phyloP scores from a whole-genome alignment of 202 grass and related monocot species.

The Sporobolus alterniflorus region DNA sequence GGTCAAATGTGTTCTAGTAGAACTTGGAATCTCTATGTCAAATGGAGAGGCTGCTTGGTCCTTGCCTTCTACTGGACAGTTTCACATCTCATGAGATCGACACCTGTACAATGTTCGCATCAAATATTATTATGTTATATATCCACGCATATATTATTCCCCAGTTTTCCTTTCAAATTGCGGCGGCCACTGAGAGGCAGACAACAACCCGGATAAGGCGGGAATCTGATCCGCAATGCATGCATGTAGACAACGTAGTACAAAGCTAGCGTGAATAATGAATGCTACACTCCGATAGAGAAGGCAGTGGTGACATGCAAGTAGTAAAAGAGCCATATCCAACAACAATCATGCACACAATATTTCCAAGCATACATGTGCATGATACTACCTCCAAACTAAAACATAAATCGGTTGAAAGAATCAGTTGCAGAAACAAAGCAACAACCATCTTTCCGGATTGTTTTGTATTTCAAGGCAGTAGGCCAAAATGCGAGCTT shows the following conservation, averaged over 20 bases:
- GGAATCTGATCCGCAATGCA: constrained; percentile 19
- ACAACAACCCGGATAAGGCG: background rate
- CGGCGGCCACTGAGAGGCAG: background rate
- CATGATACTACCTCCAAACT: too few relatives aligned
- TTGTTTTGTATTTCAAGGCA: too few relatives aligned
- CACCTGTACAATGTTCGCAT: background rate
- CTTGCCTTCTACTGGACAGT: background rate
- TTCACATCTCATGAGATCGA: background rate
- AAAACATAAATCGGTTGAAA: too few relatives aligned
- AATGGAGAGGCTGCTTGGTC: background rate
- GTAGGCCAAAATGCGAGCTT: too few relatives aligned
- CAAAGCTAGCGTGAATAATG: background rate
- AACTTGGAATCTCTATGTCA: background rate
- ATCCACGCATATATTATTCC: background rate
- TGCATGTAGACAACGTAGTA: constrained; percentile 9
- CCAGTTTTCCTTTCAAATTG: background rate
- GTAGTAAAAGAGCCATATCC: background rate
- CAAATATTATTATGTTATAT: background rate
- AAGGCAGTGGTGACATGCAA: background rate
- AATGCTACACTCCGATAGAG: background rate
- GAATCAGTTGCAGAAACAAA: too few relatives aligned
- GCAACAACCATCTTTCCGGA: too few relatives aligned
- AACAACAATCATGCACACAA: background rate
- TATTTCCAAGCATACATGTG: too few relatives aligned
- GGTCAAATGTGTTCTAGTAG: background rate